Evolutionary conservation across 1,284 basidiomycete species (phyloP).

Genomic region (Chondrostereum purpureum): DNA sequence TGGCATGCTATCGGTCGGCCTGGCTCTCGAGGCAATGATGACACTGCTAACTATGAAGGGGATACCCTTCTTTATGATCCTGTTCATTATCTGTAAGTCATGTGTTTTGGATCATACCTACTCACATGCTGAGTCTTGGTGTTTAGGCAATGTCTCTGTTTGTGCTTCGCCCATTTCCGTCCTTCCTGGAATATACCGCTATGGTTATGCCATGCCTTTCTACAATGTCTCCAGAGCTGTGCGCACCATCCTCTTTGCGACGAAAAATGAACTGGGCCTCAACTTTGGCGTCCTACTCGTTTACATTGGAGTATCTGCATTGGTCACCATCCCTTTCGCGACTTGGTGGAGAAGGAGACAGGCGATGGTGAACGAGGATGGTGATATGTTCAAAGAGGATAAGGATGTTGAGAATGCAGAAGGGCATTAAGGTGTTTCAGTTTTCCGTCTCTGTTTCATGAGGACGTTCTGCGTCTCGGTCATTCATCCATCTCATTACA

Average conservation of each 20-base stretch:
- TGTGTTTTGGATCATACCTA: conserved; percentile 14
- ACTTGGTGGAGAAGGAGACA: background rate
- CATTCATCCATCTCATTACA: too few species aligned
- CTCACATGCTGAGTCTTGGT: background rate
- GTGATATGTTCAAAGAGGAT: background rate
- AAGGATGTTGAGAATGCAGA: background rate
- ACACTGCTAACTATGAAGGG: conserved; percentile 47
- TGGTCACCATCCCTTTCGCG: conserved; percentile 26
- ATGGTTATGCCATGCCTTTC: conserved; percentile 67
- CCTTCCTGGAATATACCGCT: conserved; percentile 59
- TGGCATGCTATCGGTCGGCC: conserved; percentile 50
- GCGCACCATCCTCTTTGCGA: conserved; percentile 51
- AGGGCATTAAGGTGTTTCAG: too few species aligned
- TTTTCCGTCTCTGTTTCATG: too few species aligned
- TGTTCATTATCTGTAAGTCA: conserved; percentile 62
- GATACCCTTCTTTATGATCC: conserved; percentile 53
- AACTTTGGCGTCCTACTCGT: conserved; percentile 55
- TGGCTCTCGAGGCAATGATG: conserved; percentile 59
- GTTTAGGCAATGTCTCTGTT: conserved; percentile 69
- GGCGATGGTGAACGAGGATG: background rate
- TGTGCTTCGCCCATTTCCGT: conserved; percentile 58
- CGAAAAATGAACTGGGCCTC: conserved; percentile 51
- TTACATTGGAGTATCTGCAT: conserved; percentile 48
- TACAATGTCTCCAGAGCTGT: conserved; percentile 60
- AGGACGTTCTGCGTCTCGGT: too few species aligned